Base-by-base conservation (phyloP, 345 rosid genomes). In the Firmiana major region DNA sequence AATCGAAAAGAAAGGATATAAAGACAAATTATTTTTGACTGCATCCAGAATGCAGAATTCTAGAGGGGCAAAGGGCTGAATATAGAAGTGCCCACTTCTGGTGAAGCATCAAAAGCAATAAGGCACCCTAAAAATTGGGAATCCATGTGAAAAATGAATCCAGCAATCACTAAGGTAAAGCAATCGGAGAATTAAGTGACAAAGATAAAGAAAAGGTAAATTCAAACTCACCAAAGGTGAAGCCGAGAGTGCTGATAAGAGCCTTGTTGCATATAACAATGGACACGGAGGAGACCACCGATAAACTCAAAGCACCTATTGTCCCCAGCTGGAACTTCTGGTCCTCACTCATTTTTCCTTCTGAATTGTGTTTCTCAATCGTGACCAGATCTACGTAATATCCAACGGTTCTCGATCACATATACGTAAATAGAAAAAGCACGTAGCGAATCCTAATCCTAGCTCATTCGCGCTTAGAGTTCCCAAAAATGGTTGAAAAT, bases 181-280 rank as follows among this genome's bases (percentile, higher is more conserved):
- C 34, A 31, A 26, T 15, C 1, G 21, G 73, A 69, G 57, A 46
- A 46, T 7, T 9, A 22, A 21, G 67, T 15, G 21, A 19, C 21
- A 64, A 46, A 60, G 54, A 17, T 4, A 13, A 28, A 48, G 13
- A 21, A 9, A 31, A 43, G 40, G 28, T 57, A 48, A 59, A 81
- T 26, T n/a, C 11, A 15, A 62, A 51, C 83, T 78, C 34, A 96
- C 99, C 99, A 58, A 97, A 97, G 71, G 94, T 90, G 89, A 97
- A 97, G 63, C 96, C 96, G 21, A 97, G 97, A 6, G 97, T 87
- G 90, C 95, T 92, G 75, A 97, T 97, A 70, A 97, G 97, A 59
- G 99, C 98, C 88, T 97, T 97, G 89, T 97, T 97, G 90, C 99
- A 97, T 46, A 97, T 92, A 75, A 97, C 99, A 79, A 97, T 97